Percentiles rank a stretch among this genome's conserved stretches.
These are phyloP conservation scores for Capsella rubella DNA, from an alignment of 441 rosid genomes.

Conservation along the genomic window DNA sequence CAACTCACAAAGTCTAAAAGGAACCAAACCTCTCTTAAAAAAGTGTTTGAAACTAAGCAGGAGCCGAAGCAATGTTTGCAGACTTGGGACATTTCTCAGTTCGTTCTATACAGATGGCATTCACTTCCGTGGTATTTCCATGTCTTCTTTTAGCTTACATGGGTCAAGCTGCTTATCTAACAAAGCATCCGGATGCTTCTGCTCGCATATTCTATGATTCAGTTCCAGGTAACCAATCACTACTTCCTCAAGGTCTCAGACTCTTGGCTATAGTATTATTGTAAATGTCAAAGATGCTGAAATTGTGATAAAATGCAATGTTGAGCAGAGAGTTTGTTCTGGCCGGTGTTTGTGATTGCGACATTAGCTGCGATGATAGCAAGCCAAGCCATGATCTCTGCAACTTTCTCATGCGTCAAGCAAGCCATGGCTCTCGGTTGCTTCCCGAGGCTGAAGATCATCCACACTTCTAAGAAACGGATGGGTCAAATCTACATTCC, in stretches of 20 bases:
- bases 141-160: slow-evolving; percentile 94
- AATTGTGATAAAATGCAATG: slow-evolving; percentile 38
- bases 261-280: background rate
- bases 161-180: slow-evolving; percentile 95
- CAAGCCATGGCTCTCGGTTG: slow-evolving; percentile 98
- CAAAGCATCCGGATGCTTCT: slow-evolving; percentile 69
- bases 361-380: slow-evolving; percentile 96
- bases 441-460: slow-evolving; percentile 93
- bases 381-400: slow-evolving; percentile 99
- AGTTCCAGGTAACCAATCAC: slow-evolving; percentile 69
- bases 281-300: slow-evolving; percentile 23
- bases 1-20: slow-evolving; percentile 4
- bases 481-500: slow-evolving; percentile 98
- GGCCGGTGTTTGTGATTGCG: slow-evolving; percentile 90
- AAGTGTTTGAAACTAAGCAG: slow-evolving; percentile 49
- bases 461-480: slow-evolving; percentile 82
- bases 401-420: slow-evolving; percentile 94
- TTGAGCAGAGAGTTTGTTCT: slow-evolving; percentile 67
- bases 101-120: slow-evolving; percentile 87
- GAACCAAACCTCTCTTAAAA: background rate
- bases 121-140: slow-evolving; percentile 86
- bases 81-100: slow-evolving; percentile 97
- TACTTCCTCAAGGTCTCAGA: background rate
- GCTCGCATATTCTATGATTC: slow-evolving; percentile 83
- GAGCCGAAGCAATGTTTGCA: slow-evolving; percentile 99